phyloP scores from a whole-genome alignment of 2,329 filamentous ascomycete species.

The Coleophoma eucalyptorum region DNA sequence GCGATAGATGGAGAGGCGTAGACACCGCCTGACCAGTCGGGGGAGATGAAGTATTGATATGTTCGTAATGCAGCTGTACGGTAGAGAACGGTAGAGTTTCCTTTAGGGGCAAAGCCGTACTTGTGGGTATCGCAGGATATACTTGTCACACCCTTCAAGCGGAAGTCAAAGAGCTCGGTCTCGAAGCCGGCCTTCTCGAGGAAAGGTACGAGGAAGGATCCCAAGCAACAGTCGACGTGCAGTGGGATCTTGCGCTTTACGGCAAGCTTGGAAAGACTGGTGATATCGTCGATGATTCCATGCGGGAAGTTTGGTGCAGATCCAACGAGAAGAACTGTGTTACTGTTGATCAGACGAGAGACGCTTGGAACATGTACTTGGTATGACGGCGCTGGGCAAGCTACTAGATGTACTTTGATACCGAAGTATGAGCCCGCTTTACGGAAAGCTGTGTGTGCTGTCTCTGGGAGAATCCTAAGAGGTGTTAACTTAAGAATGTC shows the following conservation, averaged over 20 bases:
- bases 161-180: conserved; percentile 86
- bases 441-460: conserved; percentile 92
- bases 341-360: conserved; percentile 83
- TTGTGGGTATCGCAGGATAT: conserved; percentile 98
- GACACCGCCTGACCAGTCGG: conserved; percentile 93
- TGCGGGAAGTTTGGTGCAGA: conserved; percentile 98
- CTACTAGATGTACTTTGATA: conserved; percentile 87
- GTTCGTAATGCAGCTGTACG: conserved; percentile 72
- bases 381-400: conserved; percentile 80
- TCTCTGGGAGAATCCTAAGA: conserved; percentile 82
- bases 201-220: conserved; percentile 90
- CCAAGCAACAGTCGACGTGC: conserved; percentile 96
- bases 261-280: conserved; percentile 78
- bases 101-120: conserved; percentile 97
- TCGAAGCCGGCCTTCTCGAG: conserved; percentile 93
- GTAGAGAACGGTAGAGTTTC: conserved; percentile 91
- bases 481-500: conserved; percentile 16
- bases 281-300: conserved; percentile 95
- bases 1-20: conserved; percentile 93
- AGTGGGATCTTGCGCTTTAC: conserved; percentile 76
- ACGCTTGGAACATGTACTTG: conserved; percentile 79
- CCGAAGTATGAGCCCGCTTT: conserved; percentile 96
- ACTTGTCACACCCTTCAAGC: conserved; percentile 86
- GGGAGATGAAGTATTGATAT: conserved; percentile 95
- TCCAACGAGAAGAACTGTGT: conserved; percentile 90